These are phyloP conservation scores for Glebionis coronaria DNA, from an alignment of 129 eudicot species.

Conservation along the genomic window DNA sequence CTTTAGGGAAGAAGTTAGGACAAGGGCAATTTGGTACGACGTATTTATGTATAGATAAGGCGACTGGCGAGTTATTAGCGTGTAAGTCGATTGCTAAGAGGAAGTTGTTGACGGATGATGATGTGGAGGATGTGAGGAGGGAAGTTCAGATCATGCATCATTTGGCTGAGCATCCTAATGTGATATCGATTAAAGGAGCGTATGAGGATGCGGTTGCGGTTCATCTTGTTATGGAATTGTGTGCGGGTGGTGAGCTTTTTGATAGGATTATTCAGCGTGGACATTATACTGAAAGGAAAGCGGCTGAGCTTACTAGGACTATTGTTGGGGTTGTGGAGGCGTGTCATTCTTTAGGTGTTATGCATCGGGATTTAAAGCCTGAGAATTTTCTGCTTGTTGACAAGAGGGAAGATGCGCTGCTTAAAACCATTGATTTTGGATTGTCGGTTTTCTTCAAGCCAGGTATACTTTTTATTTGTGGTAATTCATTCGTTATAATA, in stretches of 20 bases:
- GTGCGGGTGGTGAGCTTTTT: conserved; percentile 83
- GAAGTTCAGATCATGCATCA: conserved; percentile 92
- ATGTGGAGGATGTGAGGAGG: conserved; percentile 85
- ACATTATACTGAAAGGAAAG: conserved; percentile 80
- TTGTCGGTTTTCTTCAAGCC: conserved; percentile 75
- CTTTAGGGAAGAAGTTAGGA: conserved; percentile 71
- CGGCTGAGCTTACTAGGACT: conserved; percentile 71
- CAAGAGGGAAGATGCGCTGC: conserved; percentile 66
- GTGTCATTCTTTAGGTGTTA: conserved; percentile 78
- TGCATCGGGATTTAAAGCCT: conserved; percentile 83
- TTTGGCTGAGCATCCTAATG: conserved; percentile 71
- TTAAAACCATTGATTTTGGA: conserved; percentile 79
- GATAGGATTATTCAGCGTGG: conserved; percentile 72
- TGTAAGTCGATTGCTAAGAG: conserved; percentile 85
- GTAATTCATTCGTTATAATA: not conserved
- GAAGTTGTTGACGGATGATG: conserved; percentile 71
- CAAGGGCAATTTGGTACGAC: conserved; percentile 85
- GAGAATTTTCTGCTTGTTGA: conserved; percentile 68
- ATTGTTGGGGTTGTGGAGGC: conserved; percentile 83
- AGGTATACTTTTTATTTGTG: conserved; percentile 33
- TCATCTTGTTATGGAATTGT: conserved; percentile 79
- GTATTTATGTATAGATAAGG: conserved; percentile 61
- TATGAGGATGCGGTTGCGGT: conserved; percentile 82
- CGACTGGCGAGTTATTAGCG: conserved; percentile 50
- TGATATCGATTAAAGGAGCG: conserved; percentile 72